Base-by-base conservation (phyloP, 2,329 filamentous ascomycete genomes). In the Fusarium oxysporum region DNA sequence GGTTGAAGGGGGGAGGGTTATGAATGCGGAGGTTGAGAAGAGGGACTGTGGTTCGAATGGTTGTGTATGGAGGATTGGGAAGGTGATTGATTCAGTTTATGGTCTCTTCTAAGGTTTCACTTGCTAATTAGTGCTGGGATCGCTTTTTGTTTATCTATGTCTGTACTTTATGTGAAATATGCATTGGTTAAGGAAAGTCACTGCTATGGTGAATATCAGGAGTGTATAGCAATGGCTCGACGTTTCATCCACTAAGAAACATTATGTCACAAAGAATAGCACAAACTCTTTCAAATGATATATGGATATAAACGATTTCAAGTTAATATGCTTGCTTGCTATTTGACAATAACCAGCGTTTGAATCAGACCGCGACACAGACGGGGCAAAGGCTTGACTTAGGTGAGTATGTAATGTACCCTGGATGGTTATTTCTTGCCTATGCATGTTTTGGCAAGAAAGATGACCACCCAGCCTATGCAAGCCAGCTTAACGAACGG, bases 41-140 rank as follows among this genome's bases (percentile, higher is more conserved):
- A 47, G 54, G 17, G 54, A 57, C 14, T 57, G 54, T 57, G 54
- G 54, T n/a, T 57, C 30, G 9, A 57, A 57, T 28, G 40, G 54
- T 57, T 57, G 54, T 57, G 19, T 57, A 6, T 57, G 54, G 54
- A 57, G 54, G 54, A 48, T 57, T 57, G 54, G 54, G 6, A 47
- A 30, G 14, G 30, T 33, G 17, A 57, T 48, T 19, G 54, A 57
- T 23, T 57, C 40, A 9, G 37, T 44, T 23, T 56, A 54, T 40
- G 50, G 23, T 13, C 50, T 28, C 10, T 40, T 53, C 3, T 40
- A 13, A 40, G 21, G 23, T 30, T 40, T 30, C 13, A 17, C 8
- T 21, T 6, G 17, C 23, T 28, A 7, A 17, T 28, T 12, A 17
- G 50, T n/a, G 10, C 14, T 54, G 23, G 14, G 4, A 40, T 28